phyloP scores from a whole-genome alignment of 192 early-diverging fungal species.

The Backusella tarrabulga region DNA sequence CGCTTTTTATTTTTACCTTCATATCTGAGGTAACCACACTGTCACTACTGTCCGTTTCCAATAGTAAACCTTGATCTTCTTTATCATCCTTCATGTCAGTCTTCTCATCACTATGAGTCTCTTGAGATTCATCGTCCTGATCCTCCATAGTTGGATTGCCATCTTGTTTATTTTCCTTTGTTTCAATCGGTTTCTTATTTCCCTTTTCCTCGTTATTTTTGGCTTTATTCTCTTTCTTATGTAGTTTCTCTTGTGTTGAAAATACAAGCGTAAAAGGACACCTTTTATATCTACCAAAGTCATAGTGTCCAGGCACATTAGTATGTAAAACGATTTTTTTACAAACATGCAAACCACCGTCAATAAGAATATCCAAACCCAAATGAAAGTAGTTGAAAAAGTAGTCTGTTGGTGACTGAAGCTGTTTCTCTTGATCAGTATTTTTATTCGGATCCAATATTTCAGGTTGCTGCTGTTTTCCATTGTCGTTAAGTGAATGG shows the following conservation, averaged over 20 bases:
- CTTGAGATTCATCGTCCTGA: not conserved
- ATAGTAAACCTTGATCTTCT: not conserved
- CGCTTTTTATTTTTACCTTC: constrained; percentile 21
- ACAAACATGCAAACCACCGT: constrained; percentile 59
- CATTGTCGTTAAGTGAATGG: constrained; percentile 43
- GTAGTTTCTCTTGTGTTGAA: not conserved
- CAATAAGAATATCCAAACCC: constrained; percentile 72
- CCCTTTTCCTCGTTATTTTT: not conserved
- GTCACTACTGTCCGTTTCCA: constrained; percentile 11
- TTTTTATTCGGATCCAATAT: not conserved
- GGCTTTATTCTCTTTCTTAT: not conserved
- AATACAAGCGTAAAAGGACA: constrained; percentile 51
- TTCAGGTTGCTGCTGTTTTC: not conserved
- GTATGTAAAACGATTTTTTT: constrained; percentile 72
- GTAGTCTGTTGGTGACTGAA: constrained; percentile 53
- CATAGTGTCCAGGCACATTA: constrained; percentile 67
- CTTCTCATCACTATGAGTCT: not conserved
- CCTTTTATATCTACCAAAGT: constrained; percentile 60
- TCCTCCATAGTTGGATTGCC: not conserved
- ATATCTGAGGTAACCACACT: constrained; percentile 19
- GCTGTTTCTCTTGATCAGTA: constrained; percentile 10
- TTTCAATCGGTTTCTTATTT: not conserved
- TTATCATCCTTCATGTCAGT: not conserved
- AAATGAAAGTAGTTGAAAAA: constrained; percentile 76
- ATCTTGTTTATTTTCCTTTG: not conserved